Evolutionary conservation across 2,329 filamentous ascomycete species (phyloP), one percentile per base, ranked within the genome.

Genomic region (Colletotrichum destructivum): DNA sequence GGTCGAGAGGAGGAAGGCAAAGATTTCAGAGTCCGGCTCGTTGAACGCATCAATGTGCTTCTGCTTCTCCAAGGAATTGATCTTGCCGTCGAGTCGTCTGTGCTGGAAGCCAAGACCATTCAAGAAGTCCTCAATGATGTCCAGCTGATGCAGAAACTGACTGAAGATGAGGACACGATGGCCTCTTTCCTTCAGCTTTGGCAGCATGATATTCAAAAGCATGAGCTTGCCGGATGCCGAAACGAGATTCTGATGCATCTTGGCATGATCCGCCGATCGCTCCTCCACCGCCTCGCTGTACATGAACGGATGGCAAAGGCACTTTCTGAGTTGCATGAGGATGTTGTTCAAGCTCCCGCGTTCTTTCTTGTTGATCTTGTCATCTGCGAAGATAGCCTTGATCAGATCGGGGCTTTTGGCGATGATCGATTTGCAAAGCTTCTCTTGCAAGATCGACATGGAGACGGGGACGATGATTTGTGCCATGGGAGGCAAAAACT

Each of bases 391-490:
- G 56, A 99, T 94, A 0, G 95, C 90, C 75, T 92, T 92, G 78
- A 99, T 95, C 11, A 99, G 88, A 64, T 97, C 89, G 0, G 95
- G 93, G 73, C 97, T 98, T 81, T 97, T 96, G 16, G 93, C 90
- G 76, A 99, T 89, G 76, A 99, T 98, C 2, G 93, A 97, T 79
- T 95, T 96, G 84, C 96, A 98, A 0, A 99, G 87, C 79, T 94
- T 96, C 84, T 98, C 96, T 79, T 99, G 97, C 15, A 99, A 86
- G 16, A 94, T 87, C 2, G 94, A 95, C 95, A 98, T 98, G 2
- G 94, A 95, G n/a, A 99, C 92, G 0, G 96, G 96, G 5, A 99
- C 84, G 73, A 99, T 98, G 76, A 99, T 95, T 78, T 98, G 96
- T 1, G 93, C 92, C 90, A 99, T 95, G 0, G 96, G 92, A 0